Evolutionary conservation across 306 rosid genomes (phyloP).

Genomic region (Citrullus amarus): DNA sequence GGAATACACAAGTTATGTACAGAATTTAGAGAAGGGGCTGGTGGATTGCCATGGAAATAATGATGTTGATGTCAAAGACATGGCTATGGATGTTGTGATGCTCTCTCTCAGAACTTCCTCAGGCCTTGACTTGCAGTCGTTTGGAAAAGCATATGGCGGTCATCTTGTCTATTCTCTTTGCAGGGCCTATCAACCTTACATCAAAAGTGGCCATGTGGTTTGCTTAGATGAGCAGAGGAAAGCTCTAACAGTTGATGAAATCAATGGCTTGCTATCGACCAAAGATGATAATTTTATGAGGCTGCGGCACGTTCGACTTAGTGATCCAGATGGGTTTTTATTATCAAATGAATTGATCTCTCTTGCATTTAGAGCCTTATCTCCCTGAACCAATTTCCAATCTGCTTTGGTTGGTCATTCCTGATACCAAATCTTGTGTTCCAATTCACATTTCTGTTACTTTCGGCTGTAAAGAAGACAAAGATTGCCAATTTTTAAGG

Average conservation of each 20-base stretch:
- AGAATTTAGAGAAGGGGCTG: conserved; percentile 52
- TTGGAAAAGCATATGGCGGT: conserved; percentile 43
- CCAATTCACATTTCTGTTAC: background rate
- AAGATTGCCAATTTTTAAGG: background rate
- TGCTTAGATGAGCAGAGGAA: conserved; percentile 48
- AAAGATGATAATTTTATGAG: conserved; percentile 12
- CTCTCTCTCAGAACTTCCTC: conserved; percentile 70
- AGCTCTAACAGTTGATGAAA: conserved; percentile 32
- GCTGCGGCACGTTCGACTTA: conserved; percentile 47
- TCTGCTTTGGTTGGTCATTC: background rate
- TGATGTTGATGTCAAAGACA: conserved; percentile 32
- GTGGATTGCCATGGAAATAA: conserved; percentile 26
- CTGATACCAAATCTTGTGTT: background rate
- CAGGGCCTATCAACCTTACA: conserved; percentile 49
- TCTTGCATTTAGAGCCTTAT: conserved; percentile 57
- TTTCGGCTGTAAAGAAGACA: background rate
- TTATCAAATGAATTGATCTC: conserved; percentile 81
- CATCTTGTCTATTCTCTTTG: conserved; percentile 41
- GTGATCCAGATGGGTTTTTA: conserved; percentile 92
- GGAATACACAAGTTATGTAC: conserved; percentile 49
- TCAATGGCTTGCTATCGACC: conserved; percentile 7
- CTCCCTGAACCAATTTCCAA: conserved; percentile 27
- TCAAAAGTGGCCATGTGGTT: conserved; percentile 70
- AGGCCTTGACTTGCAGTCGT: conserved; percentile 59
- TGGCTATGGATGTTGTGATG: conserved; percentile 70